A percentile compares a stretch with the other conserved stretches of the same genome.
These are phyloP conservation scores for Xylaria polymorpha DNA, from an alignment of 2,329 filamentous ascomycete genomes.

Conservation along the genomic window DNA sequence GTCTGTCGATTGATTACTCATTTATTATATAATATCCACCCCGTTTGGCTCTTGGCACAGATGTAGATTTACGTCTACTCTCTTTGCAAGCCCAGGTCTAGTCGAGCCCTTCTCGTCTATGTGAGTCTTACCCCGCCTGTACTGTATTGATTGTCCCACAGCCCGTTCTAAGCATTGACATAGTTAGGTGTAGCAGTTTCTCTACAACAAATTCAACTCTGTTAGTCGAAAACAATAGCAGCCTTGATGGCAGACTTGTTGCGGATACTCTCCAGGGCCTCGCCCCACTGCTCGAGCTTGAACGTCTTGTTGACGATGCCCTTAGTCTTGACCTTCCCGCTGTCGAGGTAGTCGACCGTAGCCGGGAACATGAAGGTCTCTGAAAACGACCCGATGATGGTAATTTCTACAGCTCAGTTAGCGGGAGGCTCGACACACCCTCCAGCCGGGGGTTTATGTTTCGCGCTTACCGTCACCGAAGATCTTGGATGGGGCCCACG, in stretches of 20 bases:
- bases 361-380: constrained; percentile 77
- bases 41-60: not conserved
- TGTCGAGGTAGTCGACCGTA: constrained; percentile 65
- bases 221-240: constrained; percentile 74
- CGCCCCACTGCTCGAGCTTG: constrained; percentile 77
- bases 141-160: constrained; percentile 1
- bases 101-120: constrained; percentile 14
- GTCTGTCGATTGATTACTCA: not conserved
- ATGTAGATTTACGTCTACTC: constrained; percentile 10
- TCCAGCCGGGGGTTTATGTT: not conserved
- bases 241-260: constrained; percentile 81
- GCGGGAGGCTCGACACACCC: constrained; percentile 25
- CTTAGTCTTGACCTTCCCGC: constrained; percentile 69
- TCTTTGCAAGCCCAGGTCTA: constrained; percentile 6
- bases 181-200: not conserved
- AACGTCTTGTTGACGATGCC: constrained; percentile 80
- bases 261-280: constrained; percentile 76
- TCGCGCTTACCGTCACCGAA: constrained; percentile 61
- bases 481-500: constrained; percentile 78
- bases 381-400: constrained; percentile 78
- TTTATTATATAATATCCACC: not conserved
- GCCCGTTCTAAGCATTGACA: not conserved
- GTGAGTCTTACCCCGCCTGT: constrained; percentile 13
- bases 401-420: constrained; percentile 65
- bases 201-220: constrained; percentile 1